A percentile compares a stretch with the other conserved stretches of the same genome.
Conservation (phyloP, 2,329 filamentous ascomycete species). For the Leptographium lundbergii region DNA sequence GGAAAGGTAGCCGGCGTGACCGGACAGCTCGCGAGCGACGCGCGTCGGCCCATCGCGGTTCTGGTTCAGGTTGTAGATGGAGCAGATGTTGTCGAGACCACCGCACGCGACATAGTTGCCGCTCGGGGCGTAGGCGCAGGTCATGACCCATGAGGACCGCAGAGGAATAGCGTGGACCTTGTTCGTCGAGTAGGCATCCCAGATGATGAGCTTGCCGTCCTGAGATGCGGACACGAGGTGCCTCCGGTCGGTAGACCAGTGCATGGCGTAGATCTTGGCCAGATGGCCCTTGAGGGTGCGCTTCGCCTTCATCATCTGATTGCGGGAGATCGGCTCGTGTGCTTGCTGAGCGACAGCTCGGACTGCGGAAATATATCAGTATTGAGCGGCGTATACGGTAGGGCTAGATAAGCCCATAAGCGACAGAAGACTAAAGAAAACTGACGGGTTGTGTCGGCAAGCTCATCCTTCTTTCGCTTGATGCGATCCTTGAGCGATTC, state of each 20-base stretch:
- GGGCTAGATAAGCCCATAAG: neutral
- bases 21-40: constrained; percentile 88
- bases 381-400: neutral
- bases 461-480: constrained; percentile 99
- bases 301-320: constrained; percentile 91
- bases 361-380: constrained; percentile 40
- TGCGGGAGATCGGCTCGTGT: constrained; percentile 82
- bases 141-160: constrained; percentile 99
- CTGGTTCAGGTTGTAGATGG: constrained; percentile 96
- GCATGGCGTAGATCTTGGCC: constrained; percentile 99
- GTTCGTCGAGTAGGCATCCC: constrained; percentile 99
- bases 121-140: constrained; percentile 94
- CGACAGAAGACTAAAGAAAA: neutral
- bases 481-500: constrained; percentile 96
- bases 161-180: constrained; percentile 98
- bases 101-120: constrained; percentile 98
- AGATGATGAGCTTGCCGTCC: constrained; percentile 98
- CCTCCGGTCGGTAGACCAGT: constrained; percentile 97
- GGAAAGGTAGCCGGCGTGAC: constrained; percentile 91
- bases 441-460: constrained; percentile 95
- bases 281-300: constrained; percentile 94
- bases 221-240: constrained; percentile 97
- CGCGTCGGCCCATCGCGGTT: constrained; percentile 90
- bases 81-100: constrained; percentile 98
- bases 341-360: constrained; percentile 85